phyloP scores from a whole-genome alignment of 208 protist genomes.

The Vickermania spadyakhi region DNA sequence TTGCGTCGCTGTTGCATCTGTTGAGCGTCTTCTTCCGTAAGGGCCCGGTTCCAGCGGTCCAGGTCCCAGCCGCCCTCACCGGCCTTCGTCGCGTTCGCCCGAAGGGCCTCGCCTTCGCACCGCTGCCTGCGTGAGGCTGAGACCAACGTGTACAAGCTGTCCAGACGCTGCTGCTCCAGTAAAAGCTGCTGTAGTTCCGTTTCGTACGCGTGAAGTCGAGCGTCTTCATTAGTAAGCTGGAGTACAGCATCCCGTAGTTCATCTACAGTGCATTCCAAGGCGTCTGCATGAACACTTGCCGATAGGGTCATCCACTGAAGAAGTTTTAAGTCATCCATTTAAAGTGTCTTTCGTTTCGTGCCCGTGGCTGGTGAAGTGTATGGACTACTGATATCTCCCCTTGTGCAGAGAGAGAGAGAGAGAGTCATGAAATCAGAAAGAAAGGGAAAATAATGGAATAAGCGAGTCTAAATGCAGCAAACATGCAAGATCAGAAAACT shows the following conservation, averaged over 20 bases:
- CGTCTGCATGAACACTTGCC: conserved; percentile 60
- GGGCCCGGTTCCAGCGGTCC: neutral
- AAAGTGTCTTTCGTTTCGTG: no score
- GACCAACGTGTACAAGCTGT: conserved; percentile 25
- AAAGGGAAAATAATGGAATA: conserved; percentile 4
- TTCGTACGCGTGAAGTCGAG: conserved; percentile 34
- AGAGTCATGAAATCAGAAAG: neutral
- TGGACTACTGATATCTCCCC: no score
- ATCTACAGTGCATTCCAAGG: conserved; percentile 44
- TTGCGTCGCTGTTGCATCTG: neutral
- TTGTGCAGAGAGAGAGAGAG: no score
- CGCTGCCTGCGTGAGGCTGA: conserved; percentile 18
- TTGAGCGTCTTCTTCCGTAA: neutral
- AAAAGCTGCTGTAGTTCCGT: conserved; percentile 24
- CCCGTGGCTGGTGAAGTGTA: no score
- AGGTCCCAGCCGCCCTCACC: neutral
- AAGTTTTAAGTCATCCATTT: conserved; percentile 28
- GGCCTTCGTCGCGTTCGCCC: neutral
- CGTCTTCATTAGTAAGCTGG: conserved; percentile 44
- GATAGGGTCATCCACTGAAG: conserved; percentile 62
- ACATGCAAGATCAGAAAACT: neutral
- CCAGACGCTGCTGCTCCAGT: conserved; percentile 31
- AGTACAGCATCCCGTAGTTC: conserved; percentile 31
- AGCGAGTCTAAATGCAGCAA: neutral
- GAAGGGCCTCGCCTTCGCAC: conserved; percentile 4